Conservation (phyloP, 371 early-diverging fungal species). For the Mucor sp. region DNA sequence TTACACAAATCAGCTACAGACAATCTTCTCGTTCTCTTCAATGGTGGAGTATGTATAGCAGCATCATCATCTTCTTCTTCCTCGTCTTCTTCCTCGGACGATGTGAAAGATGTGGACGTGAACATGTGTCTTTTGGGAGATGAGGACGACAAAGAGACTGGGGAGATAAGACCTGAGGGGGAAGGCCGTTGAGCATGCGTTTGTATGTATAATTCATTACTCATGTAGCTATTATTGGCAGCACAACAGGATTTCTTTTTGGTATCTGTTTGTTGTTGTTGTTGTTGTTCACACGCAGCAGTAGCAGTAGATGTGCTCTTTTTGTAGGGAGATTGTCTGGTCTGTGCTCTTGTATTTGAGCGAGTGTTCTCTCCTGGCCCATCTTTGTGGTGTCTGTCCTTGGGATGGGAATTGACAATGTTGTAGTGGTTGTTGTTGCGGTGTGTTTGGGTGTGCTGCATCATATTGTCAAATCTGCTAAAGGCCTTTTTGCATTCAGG, state of each 20-base stretch:
- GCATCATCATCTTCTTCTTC: background rate
- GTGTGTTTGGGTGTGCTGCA: conserved; percentile 67
- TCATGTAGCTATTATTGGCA: background rate
- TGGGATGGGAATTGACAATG: background rate
- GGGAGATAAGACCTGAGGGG: conserved; percentile 1
- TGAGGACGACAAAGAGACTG: conserved; percentile 9
- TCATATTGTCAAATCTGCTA: conserved; percentile 67
- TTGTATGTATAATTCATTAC: background rate
- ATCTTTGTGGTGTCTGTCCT: conserved; percentile 4
- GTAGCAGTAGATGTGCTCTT: conserved; percentile 2
- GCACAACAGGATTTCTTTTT: background rate
- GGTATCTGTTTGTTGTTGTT: background rate
- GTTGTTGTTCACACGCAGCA: conserved; percentile 1
- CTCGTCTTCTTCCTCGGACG: conserved; percentile 11
- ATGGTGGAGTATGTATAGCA: background rate
- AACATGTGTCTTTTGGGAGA: background rate
- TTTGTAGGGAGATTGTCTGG: background rate
- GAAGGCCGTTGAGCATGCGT: background rate
- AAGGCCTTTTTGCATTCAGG: conserved; percentile 56
- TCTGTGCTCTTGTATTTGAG: conserved; percentile 15
- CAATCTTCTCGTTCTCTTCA: conserved; percentile 12
- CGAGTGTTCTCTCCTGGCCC: background rate
- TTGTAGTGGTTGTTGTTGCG: conserved; percentile 16
- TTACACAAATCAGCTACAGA: conserved; percentile 33
- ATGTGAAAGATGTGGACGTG: conserved; percentile 1